phyloP scores from a whole-genome alignment of 768 basidiomycete species.

The Lactarius vividus region DNA sequence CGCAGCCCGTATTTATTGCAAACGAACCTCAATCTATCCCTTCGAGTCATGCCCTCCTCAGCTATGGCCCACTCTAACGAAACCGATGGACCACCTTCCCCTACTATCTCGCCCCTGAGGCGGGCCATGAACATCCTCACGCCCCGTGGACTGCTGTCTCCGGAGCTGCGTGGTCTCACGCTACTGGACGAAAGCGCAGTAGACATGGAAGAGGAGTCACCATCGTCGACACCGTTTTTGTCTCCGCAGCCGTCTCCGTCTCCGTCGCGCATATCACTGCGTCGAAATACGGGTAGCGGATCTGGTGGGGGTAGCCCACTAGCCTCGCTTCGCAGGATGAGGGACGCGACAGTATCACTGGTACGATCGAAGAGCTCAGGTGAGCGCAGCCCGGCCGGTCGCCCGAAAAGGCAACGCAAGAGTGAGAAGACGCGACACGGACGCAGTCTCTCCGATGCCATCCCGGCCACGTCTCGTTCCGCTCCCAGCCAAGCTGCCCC shows the following conservation, averaged over 20 bases:
- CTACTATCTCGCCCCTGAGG: slow-evolving; percentile 20
- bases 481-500: not conserved
- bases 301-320: slow-evolving; percentile 5
- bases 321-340: slow-evolving; percentile 1
- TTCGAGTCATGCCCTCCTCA: not conserved
- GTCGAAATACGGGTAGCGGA: not conserved
- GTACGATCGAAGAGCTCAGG: slow-evolving; percentile 16
- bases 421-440: slow-evolving; percentile 3
- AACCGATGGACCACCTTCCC: not conserved
- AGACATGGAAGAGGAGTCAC: slow-evolving; percentile 14
- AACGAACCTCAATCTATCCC: not conserved
- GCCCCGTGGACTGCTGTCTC: slow-evolving; percentile 23
- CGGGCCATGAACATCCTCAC: slow-evolving; percentile 29
- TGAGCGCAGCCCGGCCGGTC: slow-evolving; percentile 7
- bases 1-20: slow-evolving; percentile 2
- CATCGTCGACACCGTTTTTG: not conserved
- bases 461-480: not conserved
- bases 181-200: slow-evolving; percentile 9
- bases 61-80: slow-evolving; percentile 8
- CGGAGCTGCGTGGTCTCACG: slow-evolving; percentile 7
- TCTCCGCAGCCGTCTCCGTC: slow-evolving; percentile 1
- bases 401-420: slow-evolving; percentile 22
- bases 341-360: slow-evolving; percentile 17
- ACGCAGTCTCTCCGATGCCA: slow-evolving; percentile 19
- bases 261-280: not conserved